These are phyloP conservation scores for Phytophthora megakarya DNA, from an alignment of 352 stramenopile genomes.

Conservation along the genomic window DNA sequence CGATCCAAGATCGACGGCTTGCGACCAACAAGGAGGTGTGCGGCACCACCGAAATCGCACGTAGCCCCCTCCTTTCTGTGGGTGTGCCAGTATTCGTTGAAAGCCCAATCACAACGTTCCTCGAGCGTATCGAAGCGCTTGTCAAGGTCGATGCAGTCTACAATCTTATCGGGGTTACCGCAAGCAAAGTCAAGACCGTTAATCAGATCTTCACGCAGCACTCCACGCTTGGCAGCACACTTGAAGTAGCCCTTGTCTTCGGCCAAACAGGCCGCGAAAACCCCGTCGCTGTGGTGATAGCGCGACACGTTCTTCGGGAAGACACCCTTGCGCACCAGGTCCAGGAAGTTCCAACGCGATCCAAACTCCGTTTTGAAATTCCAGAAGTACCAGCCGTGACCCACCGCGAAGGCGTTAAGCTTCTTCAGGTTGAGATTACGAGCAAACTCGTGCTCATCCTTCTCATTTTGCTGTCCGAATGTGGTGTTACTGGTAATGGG, in stretches of 20 bases:
- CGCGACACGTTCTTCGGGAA: slow-evolving; percentile 77
- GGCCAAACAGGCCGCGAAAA: slow-evolving; percentile 62
- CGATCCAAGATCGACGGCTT: slow-evolving; percentile 12
- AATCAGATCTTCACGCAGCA: slow-evolving; percentile 51
- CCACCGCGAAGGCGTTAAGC: slow-evolving; percentile 89
- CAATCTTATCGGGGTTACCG: slow-evolving; percentile 35
- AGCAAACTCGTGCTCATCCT: slow-evolving; percentile 82
- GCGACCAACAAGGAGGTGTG: slow-evolving; percentile 46
- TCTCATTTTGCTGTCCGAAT: slow-evolving; percentile 77
- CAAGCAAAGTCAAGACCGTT: slow-evolving; percentile 67
- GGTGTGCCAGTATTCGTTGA: slow-evolving; percentile 70
- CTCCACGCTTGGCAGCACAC: slow-evolving; percentile 66
- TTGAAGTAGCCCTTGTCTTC: slow-evolving; percentile 78
- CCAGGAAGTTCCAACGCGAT: slow-evolving; percentile 91
- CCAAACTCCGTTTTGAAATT: slow-evolving; percentile 74
- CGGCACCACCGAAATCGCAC: slow-evolving; percentile 77
- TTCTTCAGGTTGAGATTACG: slow-evolving; percentile 88
- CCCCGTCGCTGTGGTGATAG: slow-evolving; percentile 51
- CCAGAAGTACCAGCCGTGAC: slow-evolving; percentile 91
- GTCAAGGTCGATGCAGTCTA: slow-evolving; percentile 60
- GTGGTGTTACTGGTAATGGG: slow-evolving; percentile 79
- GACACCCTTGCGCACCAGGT: slow-evolving; percentile 53
- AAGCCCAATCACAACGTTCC: slow-evolving; percentile 47
- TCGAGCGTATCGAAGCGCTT: slow-evolving; percentile 52
- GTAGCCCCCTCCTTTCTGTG: slow-evolving; percentile 62